phyloP scores from a whole-genome alignment of 2,329 filamentous ascomycete species.

The Stagonosporopsis cucurbitacearum region DNA sequence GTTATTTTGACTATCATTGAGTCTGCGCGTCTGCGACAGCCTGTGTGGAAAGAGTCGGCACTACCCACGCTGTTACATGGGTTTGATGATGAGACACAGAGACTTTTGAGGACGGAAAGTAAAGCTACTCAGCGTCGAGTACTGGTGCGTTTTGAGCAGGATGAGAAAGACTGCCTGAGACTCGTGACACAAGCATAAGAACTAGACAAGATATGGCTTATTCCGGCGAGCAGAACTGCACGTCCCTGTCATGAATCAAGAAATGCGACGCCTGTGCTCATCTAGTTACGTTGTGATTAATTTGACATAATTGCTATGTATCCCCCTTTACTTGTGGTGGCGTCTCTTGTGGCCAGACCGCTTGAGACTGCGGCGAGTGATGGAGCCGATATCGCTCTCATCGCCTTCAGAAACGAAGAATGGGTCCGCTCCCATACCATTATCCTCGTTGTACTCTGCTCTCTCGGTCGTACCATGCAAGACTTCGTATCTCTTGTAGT shows the following conservation, averaged over 20 bases:
- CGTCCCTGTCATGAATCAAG: too few relatives aligned
- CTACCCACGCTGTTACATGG: conserved; percentile 13
- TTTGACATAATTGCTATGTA: neutral
- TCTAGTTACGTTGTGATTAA: neutral
- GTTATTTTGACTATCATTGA: conserved; percentile 4
- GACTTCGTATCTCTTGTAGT: conserved; percentile 37
- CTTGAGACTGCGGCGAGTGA: conserved; percentile 7
- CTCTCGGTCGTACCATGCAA: conserved; percentile 41
- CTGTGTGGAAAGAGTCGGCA: conserved; percentile 14
- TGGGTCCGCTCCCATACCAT: conserved; percentile 39
- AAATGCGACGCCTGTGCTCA: neutral
- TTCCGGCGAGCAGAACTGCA: too few relatives aligned
- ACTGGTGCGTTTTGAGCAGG: neutral
- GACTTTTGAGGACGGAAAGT: neutral
- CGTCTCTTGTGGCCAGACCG: conserved; percentile 1
- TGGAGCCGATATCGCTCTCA: neutral
- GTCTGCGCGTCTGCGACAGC: neutral
- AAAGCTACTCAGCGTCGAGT: neutral
- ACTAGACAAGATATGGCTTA: neutral
- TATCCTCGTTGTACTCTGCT: conserved; percentile 37
- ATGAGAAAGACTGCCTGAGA: neutral
- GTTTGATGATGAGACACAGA: conserved; percentile 13
- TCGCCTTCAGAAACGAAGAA: conserved; percentile 29
- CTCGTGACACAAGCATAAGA: neutral
- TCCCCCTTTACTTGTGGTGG: neutral